Conservation (phyloP, 2,329 filamentous ascomycete species). For the Aureobasidium subglaciale region DNA sequence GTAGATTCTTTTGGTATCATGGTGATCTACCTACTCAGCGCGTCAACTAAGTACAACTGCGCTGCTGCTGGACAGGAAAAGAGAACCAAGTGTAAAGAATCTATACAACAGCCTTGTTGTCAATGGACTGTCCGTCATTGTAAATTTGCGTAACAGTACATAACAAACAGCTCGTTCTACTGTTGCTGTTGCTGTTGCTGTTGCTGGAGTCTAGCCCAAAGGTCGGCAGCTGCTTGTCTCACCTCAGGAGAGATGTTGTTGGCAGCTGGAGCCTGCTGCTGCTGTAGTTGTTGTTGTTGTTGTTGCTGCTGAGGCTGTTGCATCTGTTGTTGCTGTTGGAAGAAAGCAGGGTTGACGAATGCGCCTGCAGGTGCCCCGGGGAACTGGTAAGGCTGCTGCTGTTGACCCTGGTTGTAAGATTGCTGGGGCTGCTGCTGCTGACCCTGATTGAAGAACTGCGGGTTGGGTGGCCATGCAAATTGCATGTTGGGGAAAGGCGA, state of each 20-base stretch:
- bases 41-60: not conserved
- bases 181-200: constrained; percentile 9
- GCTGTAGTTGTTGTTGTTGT: too few relatives aligned
- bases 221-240: constrained; percentile 8
- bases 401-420: not conserved
- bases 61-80: not conserved
- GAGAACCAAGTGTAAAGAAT: not conserved
- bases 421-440: constrained; percentile 13
- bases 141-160: not conserved
- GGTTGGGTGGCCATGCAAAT: constrained; percentile 13
- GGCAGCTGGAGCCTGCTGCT: constrained; percentile 22
- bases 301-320: constrained; percentile 19
- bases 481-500: constrained; percentile 2
- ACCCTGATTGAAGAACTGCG: constrained; percentile 12
- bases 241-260: not conserved
- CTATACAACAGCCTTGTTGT: not conserved
- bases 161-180: not conserved
- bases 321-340: constrained; percentile 19
- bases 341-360: constrained; percentile 30
- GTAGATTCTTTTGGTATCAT: not conserved
- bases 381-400: constrained; percentile 7
- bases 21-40: not conserved
- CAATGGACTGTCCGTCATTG: not conserved
- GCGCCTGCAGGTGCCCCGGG: constrained; percentile 19
- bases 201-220: constrained; percentile 11